phyloP scores from a whole-genome alignment of 768 basidiomycete genomes.

The Tulasnella sp. region DNA sequence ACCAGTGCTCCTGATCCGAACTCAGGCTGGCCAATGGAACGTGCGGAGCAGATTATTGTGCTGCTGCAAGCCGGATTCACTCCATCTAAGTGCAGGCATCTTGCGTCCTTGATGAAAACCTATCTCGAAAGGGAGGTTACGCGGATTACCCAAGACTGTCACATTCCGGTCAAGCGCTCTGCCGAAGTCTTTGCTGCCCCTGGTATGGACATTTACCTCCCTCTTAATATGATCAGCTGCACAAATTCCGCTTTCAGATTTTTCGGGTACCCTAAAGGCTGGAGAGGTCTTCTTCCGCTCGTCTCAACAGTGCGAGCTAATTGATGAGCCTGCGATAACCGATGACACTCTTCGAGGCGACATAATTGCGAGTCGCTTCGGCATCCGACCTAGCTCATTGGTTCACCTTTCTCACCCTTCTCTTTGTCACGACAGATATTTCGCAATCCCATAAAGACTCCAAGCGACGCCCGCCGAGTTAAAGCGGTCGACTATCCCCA shows the following conservation, averaged over 20 bases:
- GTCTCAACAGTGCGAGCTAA: slow-evolving; percentile 27
- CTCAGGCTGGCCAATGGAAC: slow-evolving; percentile 33
- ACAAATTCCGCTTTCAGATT: slow-evolving; percentile 45
- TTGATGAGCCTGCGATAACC: not conserved
- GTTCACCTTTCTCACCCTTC: not conserved
- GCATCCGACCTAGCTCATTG: too few relatives aligned
- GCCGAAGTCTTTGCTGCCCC: slow-evolving; percentile 63
- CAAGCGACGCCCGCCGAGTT: slow-evolving; percentile 4
- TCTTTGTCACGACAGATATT: slow-evolving; percentile 9
- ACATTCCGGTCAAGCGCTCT: slow-evolving; percentile 52
- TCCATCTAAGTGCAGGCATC: slow-evolving; percentile 38
- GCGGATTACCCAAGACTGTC: slow-evolving; percentile 48
- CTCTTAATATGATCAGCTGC: not conserved
- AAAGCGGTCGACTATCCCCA: slow-evolving; percentile 22
- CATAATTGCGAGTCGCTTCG: not conserved
- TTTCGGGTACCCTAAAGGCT: slow-evolving; percentile 55
- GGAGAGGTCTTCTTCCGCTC: slow-evolving; percentile 60
- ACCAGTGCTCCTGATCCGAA: not conserved
- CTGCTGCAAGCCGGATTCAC: slow-evolving; percentile 64
- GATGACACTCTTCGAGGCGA: not conserved
- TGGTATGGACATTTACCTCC: slow-evolving; percentile 42
- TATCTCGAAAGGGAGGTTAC: slow-evolving; percentile 44
- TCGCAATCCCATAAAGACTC: slow-evolving; percentile 14
- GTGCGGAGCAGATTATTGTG: slow-evolving; percentile 51
- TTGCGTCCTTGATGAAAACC: slow-evolving; percentile 32